Evolutionary conservation across 495 filamentous ascomycete species (phyloP), one percentile per base, ranked within the genome.

Genomic region (Podospora didyma): DNA sequence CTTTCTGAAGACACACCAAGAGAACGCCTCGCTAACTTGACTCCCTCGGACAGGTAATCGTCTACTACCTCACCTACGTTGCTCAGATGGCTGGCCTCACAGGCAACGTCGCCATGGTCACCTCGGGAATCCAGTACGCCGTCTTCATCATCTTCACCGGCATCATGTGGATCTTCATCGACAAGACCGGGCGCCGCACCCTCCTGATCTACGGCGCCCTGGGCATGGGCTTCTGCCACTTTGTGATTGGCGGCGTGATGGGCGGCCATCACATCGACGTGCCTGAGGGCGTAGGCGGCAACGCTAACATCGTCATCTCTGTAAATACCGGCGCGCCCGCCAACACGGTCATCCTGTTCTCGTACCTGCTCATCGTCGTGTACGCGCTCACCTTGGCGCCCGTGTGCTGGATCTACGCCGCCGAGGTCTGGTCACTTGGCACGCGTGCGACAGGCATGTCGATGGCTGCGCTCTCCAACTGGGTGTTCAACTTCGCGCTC

Each of bases 401-500:
- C 2, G 77, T 85, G 1, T 86, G 77, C 57, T 90, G 88, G 87
- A 79, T 90, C 55, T 90, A 92, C 69, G 83, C 86, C 0, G 80
- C 88, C 19, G 87, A 92, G 72, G 83, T 90, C 2, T 90, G 86
- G 80, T 85, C 85, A 0, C 76, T 90, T 10, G 86, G 88, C 62
- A 89, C 86, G 16, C 83, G 88, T 17, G 88, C 86, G 14, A 86
- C 81, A 31, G 88, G 87, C 14, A 88, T 89, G 74, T 82, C 79
- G 20, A 72, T 89, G 21, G 82, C 86, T 0, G 81, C 86, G 0
- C 75, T 85, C 22, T 82, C 81, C 2, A 90, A 92, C 70, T 89
- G 87, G 87, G 76, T 88, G 16, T 90, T 89, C 77, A 89, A 89
- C 74, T 89, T 89, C 61, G 86, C 86, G 0, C 69, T 90, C 3